Conservation (phyloP, 179 eudicot species). For the Actinidia chinensis region DNA sequence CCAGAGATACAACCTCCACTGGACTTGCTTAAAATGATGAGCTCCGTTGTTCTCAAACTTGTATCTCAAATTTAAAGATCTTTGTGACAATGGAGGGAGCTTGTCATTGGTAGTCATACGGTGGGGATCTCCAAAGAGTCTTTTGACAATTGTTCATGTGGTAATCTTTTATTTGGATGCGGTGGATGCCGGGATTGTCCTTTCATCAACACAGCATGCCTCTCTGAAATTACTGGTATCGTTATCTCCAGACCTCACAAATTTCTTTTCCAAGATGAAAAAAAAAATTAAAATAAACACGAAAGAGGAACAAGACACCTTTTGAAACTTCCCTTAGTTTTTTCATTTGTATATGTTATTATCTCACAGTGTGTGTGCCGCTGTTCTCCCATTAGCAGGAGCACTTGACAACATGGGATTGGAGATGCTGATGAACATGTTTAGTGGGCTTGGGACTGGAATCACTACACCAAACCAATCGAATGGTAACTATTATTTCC, state of each 20-base stretch:
- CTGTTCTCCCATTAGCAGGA: slow-evolving; percentile 5
- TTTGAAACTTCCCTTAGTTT: background rate
- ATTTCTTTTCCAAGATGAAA: background rate
- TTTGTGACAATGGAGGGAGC: background rate
- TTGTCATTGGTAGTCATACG: background rate
- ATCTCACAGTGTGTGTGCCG: background rate
- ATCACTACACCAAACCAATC: slow-evolving; percentile 50
- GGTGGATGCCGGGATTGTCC: too few relatives aligned
- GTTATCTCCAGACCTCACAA: background rate
- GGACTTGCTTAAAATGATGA: background rate
- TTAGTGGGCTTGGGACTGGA: slow-evolving; percentile 92
- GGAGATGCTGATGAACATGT: slow-evolving; percentile 87
- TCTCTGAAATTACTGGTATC: background rate
- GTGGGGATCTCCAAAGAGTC: slow-evolving; percentile 3
- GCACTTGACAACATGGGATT: slow-evolving; percentile 49
- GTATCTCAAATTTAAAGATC: background rate
- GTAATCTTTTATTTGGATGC: background rate
- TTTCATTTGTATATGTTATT: background rate
- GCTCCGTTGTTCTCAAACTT: too few relatives aligned
- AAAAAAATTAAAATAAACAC: background rate
- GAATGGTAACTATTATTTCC: slow-evolving; percentile 38
- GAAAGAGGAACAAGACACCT: background rate
- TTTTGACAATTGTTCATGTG: background rate
- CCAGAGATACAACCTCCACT: too few relatives aligned
- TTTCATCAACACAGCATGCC: background rate